These are phyloP conservation scores for Globisporangium echinulatum DNA, from an alignment of 352 stramenopile species.

Conservation along the genomic window DNA sequence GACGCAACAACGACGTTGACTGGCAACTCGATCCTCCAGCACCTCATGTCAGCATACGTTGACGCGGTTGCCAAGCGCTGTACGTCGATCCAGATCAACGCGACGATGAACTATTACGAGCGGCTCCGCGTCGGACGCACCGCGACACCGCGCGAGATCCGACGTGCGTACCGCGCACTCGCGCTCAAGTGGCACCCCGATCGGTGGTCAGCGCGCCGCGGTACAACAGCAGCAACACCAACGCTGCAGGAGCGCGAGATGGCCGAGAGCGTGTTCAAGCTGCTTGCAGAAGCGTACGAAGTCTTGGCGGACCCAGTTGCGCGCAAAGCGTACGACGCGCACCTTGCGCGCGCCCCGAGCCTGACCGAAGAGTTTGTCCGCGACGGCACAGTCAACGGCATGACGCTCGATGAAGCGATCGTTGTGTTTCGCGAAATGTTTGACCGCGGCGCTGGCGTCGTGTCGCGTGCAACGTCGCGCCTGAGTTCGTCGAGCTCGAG, in stretches of 20 bases:
- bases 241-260: slow-evolving; percentile 57
- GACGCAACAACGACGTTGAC: slow-evolving; percentile 50
- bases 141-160: slow-evolving; percentile 61
- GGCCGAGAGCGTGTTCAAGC: slow-evolving; percentile 76
- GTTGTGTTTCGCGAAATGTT: slow-evolving; percentile 71
- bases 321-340: slow-evolving; percentile 55
- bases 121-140: slow-evolving; percentile 61
- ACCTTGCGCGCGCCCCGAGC: slow-evolving; percentile 39
- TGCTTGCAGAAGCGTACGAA: slow-evolving; percentile 81
- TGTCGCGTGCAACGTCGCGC: slow-evolving; percentile 53
- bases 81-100: slow-evolving; percentile 76
- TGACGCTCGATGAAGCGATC: slow-evolving; percentile 82
- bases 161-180: slow-evolving; percentile 63
- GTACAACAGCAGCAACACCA: slow-evolving; percentile 3
- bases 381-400: slow-evolving; percentile 71
- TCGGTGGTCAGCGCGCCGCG: slow-evolving; percentile 42
- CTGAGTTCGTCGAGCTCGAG: slow-evolving; percentile 70
- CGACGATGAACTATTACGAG: slow-evolving; percentile 82
- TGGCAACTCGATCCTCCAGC: slow-evolving; percentile 71
- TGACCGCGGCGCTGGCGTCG: slow-evolving; percentile 45
- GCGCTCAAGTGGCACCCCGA: slow-evolving; percentile 87
- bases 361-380: slow-evolving; percentile 73
- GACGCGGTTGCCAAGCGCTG: slow-evolving; percentile 60
- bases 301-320: slow-evolving; percentile 60
- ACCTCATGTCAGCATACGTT: slow-evolving; percentile 82